Conservation (phyloP, 305 asterid genomes). For the Solanum hybrid region DNA sequence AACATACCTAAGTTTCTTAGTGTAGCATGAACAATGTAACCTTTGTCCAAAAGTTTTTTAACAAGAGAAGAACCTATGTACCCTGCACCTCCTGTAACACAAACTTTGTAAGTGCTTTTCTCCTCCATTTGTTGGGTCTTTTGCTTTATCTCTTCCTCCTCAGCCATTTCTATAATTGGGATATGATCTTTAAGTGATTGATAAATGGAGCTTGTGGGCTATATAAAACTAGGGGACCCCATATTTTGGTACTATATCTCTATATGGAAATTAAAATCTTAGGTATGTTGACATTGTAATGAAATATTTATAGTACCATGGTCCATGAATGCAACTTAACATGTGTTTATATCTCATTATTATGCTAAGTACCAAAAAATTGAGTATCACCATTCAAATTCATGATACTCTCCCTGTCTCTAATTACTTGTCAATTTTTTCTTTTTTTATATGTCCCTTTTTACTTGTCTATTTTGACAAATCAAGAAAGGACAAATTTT, state of each 20-base stretch:
- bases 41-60: conserved; percentile 31
- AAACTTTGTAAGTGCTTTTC: conserved; percentile 29
- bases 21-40: conserved; percentile 59
- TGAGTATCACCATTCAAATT: no score
- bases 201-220: not conserved
- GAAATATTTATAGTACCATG: not conserved
- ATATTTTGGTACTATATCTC: not conserved
- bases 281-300: not conserved
- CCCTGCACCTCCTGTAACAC: conserved; percentile 70
- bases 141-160: not conserved
- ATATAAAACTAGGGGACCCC: not conserved
- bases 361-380: no score
- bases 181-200: not conserved
- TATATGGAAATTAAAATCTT: no score
- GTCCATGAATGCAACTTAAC: no score
- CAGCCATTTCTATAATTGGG: not conserved
- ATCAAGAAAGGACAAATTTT: no score
- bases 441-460: no score
- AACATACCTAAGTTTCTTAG: conserved; percentile 4
- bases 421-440: no score
- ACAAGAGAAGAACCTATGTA: conserved; percentile 49
- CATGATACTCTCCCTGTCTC: no score
- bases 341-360: no score
- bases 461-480: no score
- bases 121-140: not conserved